Evolutionary conservation across 805 yeast species (phyloP).

Genomic region (Wickerhamiella sorbophila): DNA sequence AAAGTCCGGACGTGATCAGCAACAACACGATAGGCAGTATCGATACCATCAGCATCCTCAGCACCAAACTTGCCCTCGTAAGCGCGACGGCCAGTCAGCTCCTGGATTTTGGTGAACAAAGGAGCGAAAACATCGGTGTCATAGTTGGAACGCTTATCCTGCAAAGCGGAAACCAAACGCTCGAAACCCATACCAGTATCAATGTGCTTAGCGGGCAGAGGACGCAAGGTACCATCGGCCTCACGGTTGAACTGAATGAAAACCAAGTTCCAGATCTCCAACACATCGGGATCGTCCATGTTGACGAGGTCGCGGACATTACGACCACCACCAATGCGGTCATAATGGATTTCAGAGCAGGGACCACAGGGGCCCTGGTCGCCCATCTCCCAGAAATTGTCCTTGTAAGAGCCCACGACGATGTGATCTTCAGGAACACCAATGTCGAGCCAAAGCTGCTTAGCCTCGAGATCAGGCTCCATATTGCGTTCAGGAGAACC

Average conservation of each 20-base stretch:
- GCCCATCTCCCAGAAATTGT: constrained; percentile 99
- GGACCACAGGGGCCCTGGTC: constrained; percentile 99
- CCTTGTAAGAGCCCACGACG: constrained; percentile 77
- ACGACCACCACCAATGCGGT: constrained; percentile 97
- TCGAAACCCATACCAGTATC: constrained; percentile 99
- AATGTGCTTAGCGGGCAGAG: constrained; percentile 87
- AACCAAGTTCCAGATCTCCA: constrained; percentile 96
- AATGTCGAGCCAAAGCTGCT: constrained; percentile 65
- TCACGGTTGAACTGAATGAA: constrained; percentile 96
- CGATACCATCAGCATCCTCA: constrained; percentile 87
- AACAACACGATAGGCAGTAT: constrained; percentile 93
- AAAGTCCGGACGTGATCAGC: constrained; percentile 98
- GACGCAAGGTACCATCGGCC: constrained; percentile 59
- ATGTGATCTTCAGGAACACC: constrained; percentile 91
- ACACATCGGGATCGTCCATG: constrained; percentile 93
- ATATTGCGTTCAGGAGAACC: constrained; percentile 77
- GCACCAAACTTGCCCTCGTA: constrained; percentile 87
- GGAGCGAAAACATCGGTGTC: constrained; percentile 96
- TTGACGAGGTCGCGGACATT: constrained; percentile 85
- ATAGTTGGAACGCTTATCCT: constrained; percentile 81
- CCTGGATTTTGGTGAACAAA: constrained; percentile 70
- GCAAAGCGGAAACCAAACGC: constrained; percentile 87
- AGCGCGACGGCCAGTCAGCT: constrained; percentile 82
- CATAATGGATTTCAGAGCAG: constrained; percentile 94
- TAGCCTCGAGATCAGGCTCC: constrained; percentile 89